Evolutionary conservation across 148 eudicot species (phyloP).

Genomic region (Vaccinium corymbosum): DNA sequence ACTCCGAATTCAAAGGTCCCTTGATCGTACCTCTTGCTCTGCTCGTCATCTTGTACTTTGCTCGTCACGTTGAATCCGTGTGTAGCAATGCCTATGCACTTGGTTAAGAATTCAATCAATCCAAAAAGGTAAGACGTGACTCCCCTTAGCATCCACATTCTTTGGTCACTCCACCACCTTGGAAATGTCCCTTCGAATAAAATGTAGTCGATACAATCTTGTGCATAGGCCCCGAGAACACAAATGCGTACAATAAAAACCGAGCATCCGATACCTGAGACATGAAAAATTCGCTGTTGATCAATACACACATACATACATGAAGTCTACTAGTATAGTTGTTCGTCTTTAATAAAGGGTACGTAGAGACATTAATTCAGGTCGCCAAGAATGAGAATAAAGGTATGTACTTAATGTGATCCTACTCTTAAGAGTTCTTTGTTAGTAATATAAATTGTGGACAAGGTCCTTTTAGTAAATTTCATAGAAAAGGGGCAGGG

Average conservation of each 20-base stretch:
- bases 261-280: conserved; percentile 33
- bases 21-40: conserved; percentile 45
- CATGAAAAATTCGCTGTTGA: background rate
- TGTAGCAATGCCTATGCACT: conserved; percentile 28
- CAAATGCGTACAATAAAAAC: conserved; percentile 38
- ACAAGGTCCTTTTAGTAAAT: no score
- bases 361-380: no score
- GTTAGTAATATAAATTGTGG: no score
- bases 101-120: conserved; percentile 34
- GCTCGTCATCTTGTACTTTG: conserved; percentile 45
- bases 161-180: conserved; percentile 63
- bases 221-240: conserved; percentile 37
- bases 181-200: conserved; percentile 29
- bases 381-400: no score
- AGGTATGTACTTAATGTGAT: no score
- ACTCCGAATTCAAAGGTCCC: conserved; percentile 55
- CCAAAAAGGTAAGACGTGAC: conserved; percentile 46
- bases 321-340: background rate
- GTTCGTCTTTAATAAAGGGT: no score
- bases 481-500: background rate
- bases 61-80: conserved; percentile 41
- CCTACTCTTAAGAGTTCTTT: no score
- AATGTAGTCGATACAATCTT: conserved; percentile 39
- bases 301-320: background rate
- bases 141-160: conserved; percentile 65